These are phyloP conservation scores for Diatrype stigma DNA, from an alignment of 2,329 filamentous ascomycete genomes.

Conservation along the genomic window DNA sequence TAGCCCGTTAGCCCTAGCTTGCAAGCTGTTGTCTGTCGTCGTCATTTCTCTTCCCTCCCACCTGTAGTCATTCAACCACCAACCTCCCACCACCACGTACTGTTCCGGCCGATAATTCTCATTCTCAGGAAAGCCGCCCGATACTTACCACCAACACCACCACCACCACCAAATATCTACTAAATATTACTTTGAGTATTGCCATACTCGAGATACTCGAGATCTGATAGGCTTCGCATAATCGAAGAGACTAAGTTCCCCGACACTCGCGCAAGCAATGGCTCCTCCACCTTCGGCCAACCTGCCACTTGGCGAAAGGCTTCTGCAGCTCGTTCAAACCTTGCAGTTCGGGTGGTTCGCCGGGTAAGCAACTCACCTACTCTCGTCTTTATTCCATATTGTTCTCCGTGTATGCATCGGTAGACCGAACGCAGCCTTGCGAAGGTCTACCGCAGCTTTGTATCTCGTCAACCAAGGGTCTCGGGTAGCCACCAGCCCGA, in stretches of 20 bases:
- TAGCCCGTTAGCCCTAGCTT: too few relatives aligned
- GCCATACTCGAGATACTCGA: constrained; percentile 7
- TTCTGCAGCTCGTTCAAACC: constrained; percentile 77
- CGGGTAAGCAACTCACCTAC: constrained; percentile 47
- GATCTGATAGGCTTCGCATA: not conserved
- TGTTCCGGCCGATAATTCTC: too few relatives aligned
- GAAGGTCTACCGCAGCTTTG: too few relatives aligned
- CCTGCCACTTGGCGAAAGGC: constrained; percentile 68
- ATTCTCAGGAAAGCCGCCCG: not conserved
- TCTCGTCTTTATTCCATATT: constrained; percentile 12
- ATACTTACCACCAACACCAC: not conserved
- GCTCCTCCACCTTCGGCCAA: constrained; percentile 69
- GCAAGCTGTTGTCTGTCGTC: not conserved
- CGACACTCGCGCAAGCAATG: constrained; percentile 48
- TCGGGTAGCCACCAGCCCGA: not conserved
- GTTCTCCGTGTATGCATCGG: too few relatives aligned
- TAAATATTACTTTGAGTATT: too few relatives aligned
- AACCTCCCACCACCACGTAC: not conserved
- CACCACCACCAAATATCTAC: too few relatives aligned
- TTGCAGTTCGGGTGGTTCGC: constrained; percentile 58
- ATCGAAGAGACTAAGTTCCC: too few relatives aligned
- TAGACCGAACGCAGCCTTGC: too few relatives aligned
- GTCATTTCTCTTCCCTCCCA: not conserved
- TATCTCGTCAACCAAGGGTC: constrained; percentile 10
- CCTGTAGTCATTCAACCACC: not conserved